Base-by-base conservation (phyloP, 129 eudicot genomes). In the Silybum marianum region DNA sequence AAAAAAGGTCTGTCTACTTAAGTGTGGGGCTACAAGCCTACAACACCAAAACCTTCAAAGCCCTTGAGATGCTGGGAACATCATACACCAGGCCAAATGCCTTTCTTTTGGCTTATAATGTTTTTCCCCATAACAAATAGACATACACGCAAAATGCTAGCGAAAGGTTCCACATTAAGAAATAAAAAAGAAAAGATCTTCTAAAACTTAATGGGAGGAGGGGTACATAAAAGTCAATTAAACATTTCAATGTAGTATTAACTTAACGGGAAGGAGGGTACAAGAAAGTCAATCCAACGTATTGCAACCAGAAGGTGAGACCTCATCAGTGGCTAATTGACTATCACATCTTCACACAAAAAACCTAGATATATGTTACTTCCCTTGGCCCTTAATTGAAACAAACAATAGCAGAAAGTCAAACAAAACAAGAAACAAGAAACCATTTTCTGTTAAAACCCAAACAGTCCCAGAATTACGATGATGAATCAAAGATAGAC, bases 371-470 rank as follows among this genome's bases (percentile, higher is more conserved):
- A 22, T 54, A 9, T 63, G 69, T 63, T 63, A 44, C 38, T 65
- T 77, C n/a, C 38, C 63, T 77, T 36, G 30, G 60, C 73, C 81
- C 73, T 26, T 51, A 54, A 75, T 12, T 10, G 70, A n/a, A 16
- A 32, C 71, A 60, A 63, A 34, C 62, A 63, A 34, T 9, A 34
- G 34, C 72, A 63, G 14, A 76, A 76, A 62, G 69, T 46, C 40
- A 71, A 80, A 80, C 70, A 72, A 48, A 46, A 30, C 77, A 79
- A 79, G 23, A 69, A 80, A 23, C 78, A 79, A 48, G 28, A 71
- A 78, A 65, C 32, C 10, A 67, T 3, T 67, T 78, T 24, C 81
- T 19, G 21, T 16, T 71, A 51, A 40, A 42, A 44, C 67, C 46
- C 75, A 68, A 40, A 68, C 68, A 78, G 25, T 28, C 34, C 75